Evolutionary conservation across 345 rosid genomes (phyloP).

Genomic region (Linum tenue): DNA sequence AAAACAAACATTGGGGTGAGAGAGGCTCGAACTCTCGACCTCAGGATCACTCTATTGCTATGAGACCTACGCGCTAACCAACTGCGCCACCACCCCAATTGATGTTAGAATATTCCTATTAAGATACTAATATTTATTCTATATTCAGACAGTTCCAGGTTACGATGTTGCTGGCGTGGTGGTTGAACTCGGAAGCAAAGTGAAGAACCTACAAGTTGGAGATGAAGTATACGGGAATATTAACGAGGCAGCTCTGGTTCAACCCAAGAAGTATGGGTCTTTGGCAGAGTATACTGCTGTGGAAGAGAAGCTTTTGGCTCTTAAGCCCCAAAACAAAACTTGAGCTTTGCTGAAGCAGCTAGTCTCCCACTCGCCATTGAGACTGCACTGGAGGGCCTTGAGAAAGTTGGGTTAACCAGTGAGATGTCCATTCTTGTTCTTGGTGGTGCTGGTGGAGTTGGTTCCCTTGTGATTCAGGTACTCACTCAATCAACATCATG

Average conservation of each 20-base stretch:
- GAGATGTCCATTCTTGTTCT: slow-evolving; percentile 13
- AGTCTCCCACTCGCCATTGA: slow-evolving; percentile 16
- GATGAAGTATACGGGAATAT: slow-evolving; percentile 21
- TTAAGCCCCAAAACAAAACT: slow-evolving; percentile 15
- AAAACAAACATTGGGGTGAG: not conserved
- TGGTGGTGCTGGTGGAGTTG: slow-evolving; percentile 23
- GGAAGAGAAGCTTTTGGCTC: not conserved
- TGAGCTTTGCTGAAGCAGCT: slow-evolving; percentile 17
- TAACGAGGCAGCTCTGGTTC: slow-evolving; percentile 1
- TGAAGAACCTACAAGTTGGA: slow-evolving; percentile 11
- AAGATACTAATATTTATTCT: no score
- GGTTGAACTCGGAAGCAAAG: slow-evolving; percentile 18
- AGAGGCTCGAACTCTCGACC: slow-evolving; percentile 18
- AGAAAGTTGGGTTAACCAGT: slow-evolving; percentile 10
- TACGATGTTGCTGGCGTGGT: slow-evolving; percentile 20
- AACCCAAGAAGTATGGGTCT: slow-evolving; percentile 10
- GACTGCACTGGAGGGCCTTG: slow-evolving; percentile 16
- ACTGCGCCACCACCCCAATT: slow-evolving; percentile 7
- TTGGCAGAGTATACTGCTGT: slow-evolving; percentile 19
- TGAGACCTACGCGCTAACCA: slow-evolving; percentile 11
- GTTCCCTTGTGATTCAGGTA: slow-evolving; percentile 16
- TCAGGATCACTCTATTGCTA: slow-evolving; percentile 11
- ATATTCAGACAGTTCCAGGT: slow-evolving; percentile 11
- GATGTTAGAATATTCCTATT: no score
- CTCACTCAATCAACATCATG: no score